Evolutionary conservation across 495 filamentous ascomycete genomes (phyloP).

Genomic region (Xylaria castorea): DNA sequence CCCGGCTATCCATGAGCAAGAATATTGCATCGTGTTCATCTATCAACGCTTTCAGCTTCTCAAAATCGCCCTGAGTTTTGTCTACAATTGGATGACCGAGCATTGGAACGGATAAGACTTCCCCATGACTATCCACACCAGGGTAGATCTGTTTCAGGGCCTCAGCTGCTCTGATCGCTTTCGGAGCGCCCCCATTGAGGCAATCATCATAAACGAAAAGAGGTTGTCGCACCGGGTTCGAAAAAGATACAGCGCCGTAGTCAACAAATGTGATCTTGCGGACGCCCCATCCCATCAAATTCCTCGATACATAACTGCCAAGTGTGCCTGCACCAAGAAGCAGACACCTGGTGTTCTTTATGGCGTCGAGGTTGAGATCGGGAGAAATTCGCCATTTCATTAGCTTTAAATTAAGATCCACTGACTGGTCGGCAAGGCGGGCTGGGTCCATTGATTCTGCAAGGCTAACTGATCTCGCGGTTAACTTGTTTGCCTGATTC

Average conservation of each 20-base stretch:
- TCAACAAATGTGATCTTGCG: slow-evolving; percentile 95
- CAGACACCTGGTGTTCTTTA: slow-evolving; percentile 91
- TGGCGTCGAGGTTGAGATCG: slow-evolving; percentile 80
- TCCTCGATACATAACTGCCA: slow-evolving; percentile 89
- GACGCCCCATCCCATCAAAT: slow-evolving; percentile 96
- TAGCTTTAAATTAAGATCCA: slow-evolving; percentile 94
- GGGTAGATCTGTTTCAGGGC: slow-evolving; percentile 88
- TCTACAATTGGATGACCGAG: slow-evolving; percentile 86
- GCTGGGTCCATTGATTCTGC: slow-evolving; percentile 90
- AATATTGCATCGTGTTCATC: slow-evolving; percentile 92
- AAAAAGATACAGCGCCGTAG: slow-evolving; percentile 91
- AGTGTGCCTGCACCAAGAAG: slow-evolving; percentile 95
- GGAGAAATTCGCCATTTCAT: slow-evolving; percentile 99
- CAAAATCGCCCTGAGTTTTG: slow-evolving; percentile 73
- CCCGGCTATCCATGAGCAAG: slow-evolving; percentile 93
- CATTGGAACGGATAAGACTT: slow-evolving; percentile 90
- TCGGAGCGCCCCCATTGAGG: slow-evolving; percentile 80
- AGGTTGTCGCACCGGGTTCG: slow-evolving; percentile 96
- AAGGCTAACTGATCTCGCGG: slow-evolving; percentile 77
- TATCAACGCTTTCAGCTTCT: slow-evolving; percentile 73
- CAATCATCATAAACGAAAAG: slow-evolving; percentile 91
- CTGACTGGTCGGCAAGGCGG: slow-evolving; percentile 89
- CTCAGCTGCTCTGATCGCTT: slow-evolving; percentile 82
- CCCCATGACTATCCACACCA: slow-evolving; percentile 79
- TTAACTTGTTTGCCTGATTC: slow-evolving; percentile 74